These are phyloP conservation scores for Globisporangium spinosum DNA, from an alignment of 352 stramenopile genomes.

Conservation along the genomic window DNA sequence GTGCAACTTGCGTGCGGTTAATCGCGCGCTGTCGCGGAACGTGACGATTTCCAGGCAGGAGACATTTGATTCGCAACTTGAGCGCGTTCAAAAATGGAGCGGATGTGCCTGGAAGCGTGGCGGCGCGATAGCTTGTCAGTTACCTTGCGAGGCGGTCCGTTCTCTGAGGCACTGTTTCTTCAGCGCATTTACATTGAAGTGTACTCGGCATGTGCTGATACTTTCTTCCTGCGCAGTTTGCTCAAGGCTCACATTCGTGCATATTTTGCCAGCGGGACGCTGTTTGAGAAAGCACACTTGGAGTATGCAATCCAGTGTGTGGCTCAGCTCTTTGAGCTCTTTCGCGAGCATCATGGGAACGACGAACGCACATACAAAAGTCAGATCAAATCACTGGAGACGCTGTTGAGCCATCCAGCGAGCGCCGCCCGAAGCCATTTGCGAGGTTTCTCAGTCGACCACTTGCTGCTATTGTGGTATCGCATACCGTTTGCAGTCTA, in stretches of 20 bases:
- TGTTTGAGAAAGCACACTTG: constrained; percentile 37
- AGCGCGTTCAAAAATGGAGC: constrained; percentile 53
- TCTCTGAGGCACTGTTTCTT: constrained; percentile 51
- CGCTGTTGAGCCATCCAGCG: neutral
- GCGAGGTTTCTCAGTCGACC: constrained; percentile 10
- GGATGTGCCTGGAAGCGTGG: constrained; percentile 63
- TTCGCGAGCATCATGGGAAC: constrained; percentile 19
- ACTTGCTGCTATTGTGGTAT: constrained; percentile 51
- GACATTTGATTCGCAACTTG: constrained; percentile 35
- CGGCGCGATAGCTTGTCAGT: constrained; percentile 39
- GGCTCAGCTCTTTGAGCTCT: constrained; percentile 34
- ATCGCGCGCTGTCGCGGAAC: constrained; percentile 32
- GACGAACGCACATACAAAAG: constrained; percentile 9
- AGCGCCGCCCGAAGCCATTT: neutral
- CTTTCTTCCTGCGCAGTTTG: constrained; percentile 48
- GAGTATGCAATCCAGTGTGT: constrained; percentile 28
- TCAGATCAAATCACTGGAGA: neutral
- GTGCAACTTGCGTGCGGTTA: constrained; percentile 33
- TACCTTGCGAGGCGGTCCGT: constrained; percentile 34
- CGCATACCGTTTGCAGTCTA: constrained; percentile 55
- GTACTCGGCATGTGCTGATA: constrained; percentile 37
- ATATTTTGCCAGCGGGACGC: constrained; percentile 26
- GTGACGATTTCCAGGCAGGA: constrained; percentile 32
- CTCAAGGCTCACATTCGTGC: constrained; percentile 47
- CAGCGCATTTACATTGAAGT: constrained; percentile 50